Evolutionary conservation across 2,329 filamentous ascomycete genomes (phyloP).

Genomic region (Xylaria arbuscula): DNA sequence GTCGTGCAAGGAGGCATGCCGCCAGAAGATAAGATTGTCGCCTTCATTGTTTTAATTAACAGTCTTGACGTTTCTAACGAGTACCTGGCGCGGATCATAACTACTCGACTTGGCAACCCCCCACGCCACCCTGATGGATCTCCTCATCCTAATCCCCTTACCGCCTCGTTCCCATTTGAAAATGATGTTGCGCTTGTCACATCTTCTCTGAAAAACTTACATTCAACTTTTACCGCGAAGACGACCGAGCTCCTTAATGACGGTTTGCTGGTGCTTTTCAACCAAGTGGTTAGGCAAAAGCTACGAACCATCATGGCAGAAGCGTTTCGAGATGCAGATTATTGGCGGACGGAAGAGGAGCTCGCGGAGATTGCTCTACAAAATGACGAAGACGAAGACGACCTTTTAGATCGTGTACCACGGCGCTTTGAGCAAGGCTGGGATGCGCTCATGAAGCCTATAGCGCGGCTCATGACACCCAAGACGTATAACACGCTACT

Average conservation of each 20-base stretch:
- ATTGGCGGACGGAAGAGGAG: conserved; percentile 74
- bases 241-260: conserved; percentile 84
- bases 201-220: conserved; percentile 74
- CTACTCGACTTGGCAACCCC: conserved; percentile 67
- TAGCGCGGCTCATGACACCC: conserved; percentile 84
- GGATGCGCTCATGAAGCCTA: conserved; percentile 85
- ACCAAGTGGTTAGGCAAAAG: conserved; percentile 85
- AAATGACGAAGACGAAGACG: conserved; percentile 65
- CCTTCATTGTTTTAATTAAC: conserved; percentile 94
- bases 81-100: conserved; percentile 88
- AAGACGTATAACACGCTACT: conserved; percentile 81
- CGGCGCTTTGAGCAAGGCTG: conserved; percentile 86
- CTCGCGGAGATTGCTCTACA: conserved; percentile 65
- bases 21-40: conserved; percentile 86
- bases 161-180: conserved; percentile 81
- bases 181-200: conserved; percentile 78
- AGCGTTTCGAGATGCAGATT: conserved; percentile 92
- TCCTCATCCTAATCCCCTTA: conserved; percentile 59
- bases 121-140: conserved; percentile 52
- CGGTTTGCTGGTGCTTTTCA: conserved; percentile 85
- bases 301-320: conserved; percentile 87
- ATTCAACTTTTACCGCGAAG: conserved; percentile 79
- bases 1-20: conserved; percentile 82
- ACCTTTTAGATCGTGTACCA: conserved; percentile 74
- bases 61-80: conserved; percentile 93